Percentiles rank a stretch among this genome's conserved stretches.
These are phyloP conservation scores for Astrephomene gubernaculifera DNA, from an alignment of 139 green algal species.

Conservation along the genomic window DNA sequence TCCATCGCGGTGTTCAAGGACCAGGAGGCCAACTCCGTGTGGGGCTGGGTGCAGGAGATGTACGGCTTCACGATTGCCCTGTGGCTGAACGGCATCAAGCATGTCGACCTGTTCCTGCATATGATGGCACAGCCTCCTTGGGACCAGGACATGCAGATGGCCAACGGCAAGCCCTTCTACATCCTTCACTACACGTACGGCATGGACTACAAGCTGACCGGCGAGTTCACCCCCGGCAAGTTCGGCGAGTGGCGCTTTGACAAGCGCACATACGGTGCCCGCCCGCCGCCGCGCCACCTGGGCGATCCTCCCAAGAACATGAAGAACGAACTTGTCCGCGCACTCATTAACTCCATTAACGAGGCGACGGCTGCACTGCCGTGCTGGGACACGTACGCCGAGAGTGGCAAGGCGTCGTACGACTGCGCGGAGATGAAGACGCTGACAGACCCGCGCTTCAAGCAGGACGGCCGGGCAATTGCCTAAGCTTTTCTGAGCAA, in stretches of 20 bases:
- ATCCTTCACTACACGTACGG: slow-evolving; percentile 99
- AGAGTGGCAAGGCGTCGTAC: slow-evolving; percentile 59
- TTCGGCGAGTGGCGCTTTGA: slow-evolving; percentile 95
- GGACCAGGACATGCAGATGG: slow-evolving; percentile 76
- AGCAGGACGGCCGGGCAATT: slow-evolving; percentile 39
- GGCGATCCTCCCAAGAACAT: slow-evolving; percentile 75
- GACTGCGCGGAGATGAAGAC: slow-evolving; percentile 30
- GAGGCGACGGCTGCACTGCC: slow-evolving; percentile 74
- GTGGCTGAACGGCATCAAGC: slow-evolving; percentile 68
- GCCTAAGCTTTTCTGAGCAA: no score
- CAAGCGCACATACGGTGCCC: slow-evolving; percentile 86
- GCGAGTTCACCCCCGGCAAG: slow-evolving; percentile 85
- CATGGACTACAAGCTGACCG: slow-evolving; percentile 86
- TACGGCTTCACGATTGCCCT: slow-evolving; percentile 92
- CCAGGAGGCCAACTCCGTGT: slow-evolving; percentile 82
- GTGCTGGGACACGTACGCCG: slow-evolving; percentile 84
- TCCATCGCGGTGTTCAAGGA: slow-evolving; percentile 95
- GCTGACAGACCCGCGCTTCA: slow-evolving; percentile 30
- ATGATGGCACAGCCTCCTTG: slow-evolving; percentile 90
- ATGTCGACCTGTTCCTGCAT: slow-evolving; percentile 76
- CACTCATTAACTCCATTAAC: slow-evolving; percentile 72
- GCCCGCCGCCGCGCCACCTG: slow-evolving; percentile 75
- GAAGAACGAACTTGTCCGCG: slow-evolving; percentile 85
- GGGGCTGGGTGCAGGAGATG: slow-evolving; percentile 96
- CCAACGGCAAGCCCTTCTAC: slow-evolving; percentile 75